These are phyloP conservation scores for Schwanniomyces yamadae DNA, from an alignment of 805 yeast genomes.

Conservation along the genomic window DNA sequence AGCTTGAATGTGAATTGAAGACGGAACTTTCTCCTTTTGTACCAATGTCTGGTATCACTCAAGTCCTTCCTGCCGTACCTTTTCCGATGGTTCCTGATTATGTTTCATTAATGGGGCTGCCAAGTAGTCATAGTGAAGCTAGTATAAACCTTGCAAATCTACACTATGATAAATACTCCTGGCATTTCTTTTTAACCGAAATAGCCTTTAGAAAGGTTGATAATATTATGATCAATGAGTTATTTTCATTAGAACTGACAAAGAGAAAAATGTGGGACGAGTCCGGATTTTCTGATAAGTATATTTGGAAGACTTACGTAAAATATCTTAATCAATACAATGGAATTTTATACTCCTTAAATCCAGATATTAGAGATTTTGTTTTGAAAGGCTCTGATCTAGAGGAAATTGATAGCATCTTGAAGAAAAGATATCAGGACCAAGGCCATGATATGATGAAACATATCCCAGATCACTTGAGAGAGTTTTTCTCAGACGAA, in stretches of 20 bases:
- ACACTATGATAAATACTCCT: conserved; percentile 28
- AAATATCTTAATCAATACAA: conserved; percentile 37
- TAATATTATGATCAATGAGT: conserved; percentile 34
- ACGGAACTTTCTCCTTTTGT: conserved; percentile 35
- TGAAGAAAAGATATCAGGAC: conserved; percentile 22
- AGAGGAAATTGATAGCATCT: conserved; percentile 26
- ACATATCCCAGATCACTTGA: conserved; percentile 24
- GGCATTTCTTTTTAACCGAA: conserved; percentile 41
- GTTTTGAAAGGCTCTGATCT: conserved; percentile 31
- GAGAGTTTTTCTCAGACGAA: conserved; percentile 34
- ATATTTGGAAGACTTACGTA: conserved; percentile 27
- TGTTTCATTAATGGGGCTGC: conserved; percentile 5
- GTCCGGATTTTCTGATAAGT: conserved; percentile 17
- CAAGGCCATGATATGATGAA: conserved; percentile 8
- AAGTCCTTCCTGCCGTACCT: conserved; percentile 28
- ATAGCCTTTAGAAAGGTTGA: conserved; percentile 41
- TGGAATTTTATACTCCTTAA: conserved; percentile 35
- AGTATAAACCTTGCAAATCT: conserved; percentile 23
- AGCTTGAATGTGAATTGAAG: conserved; percentile 36
- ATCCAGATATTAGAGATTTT: conserved; percentile 32
- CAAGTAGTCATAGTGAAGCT: conserved; percentile 20
- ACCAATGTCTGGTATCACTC: conserved; percentile 30
- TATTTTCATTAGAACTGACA: conserved; percentile 17
- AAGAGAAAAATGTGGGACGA: conserved; percentile 22
- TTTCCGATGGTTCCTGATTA: conserved; percentile 33